Conservation (phyloP, 805 yeast species). For the Saccharomycopsis babjevae region DNA sequence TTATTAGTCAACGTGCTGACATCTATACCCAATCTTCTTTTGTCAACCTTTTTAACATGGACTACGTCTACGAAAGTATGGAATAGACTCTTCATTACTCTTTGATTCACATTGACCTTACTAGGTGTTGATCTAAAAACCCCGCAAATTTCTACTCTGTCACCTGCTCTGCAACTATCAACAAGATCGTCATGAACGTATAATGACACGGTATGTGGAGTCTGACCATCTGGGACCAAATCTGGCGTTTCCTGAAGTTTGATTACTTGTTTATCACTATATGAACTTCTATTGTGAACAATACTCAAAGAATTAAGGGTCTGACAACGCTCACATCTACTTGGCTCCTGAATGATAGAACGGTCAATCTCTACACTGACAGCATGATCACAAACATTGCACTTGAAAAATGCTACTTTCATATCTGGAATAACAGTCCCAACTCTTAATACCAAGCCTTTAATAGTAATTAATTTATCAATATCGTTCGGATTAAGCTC, state of each 20-base stretch:
- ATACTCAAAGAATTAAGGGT: conserved; percentile 80
- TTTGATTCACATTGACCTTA: conserved; percentile 72
- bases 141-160: conserved; percentile 90
- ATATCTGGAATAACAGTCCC: conserved; percentile 94
- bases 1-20: conserved; percentile 38
- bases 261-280: conserved; percentile 92
- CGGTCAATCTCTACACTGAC: conserved; percentile 86
- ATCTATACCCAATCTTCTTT: conserved; percentile 72
- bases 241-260: conserved; percentile 95
- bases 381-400: conserved; percentile 91
- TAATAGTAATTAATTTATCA: conserved; percentile 82
- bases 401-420: conserved; percentile 94
- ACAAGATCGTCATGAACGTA: conserved; percentile 95
- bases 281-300: conserved; percentile 83
- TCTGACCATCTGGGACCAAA: conserved; percentile 94
- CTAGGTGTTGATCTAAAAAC: conserved; percentile 90
- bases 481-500: conserved; percentile 90
- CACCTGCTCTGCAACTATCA: conserved; percentile 93
- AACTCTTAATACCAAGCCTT: conserved; percentile 82
- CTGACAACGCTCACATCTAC: conserved; percentile 87
- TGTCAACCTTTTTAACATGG: conserved; percentile 80
- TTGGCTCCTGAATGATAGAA: conserved; percentile 89
- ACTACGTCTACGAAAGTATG: conserved; percentile 93
- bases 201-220: conserved; percentile 90
- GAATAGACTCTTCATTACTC: conserved; percentile 74